A percentile compares a stretch with the other conserved stretches of the same genome.
Evolutionary conservation across 306 rosid genomes (phyloP).

Genomic region (Parietaria judaica): DNA sequence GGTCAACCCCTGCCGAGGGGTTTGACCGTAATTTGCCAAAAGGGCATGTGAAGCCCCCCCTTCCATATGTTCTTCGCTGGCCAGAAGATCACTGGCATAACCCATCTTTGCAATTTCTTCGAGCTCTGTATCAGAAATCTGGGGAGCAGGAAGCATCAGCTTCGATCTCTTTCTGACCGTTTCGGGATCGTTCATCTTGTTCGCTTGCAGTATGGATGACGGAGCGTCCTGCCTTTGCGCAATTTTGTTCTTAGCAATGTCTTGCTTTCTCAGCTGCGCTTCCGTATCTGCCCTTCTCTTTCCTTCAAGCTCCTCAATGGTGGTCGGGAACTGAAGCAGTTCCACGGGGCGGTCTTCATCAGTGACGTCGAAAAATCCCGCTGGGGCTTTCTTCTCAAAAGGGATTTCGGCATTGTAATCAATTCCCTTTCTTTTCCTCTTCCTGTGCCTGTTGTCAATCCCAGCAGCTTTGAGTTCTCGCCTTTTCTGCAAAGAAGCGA

Average conservation of each 20-base stretch:
- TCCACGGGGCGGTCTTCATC: conserved; percentile 76
- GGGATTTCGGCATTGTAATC: conserved; percentile 92
- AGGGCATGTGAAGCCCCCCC: conserved; percentile 89
- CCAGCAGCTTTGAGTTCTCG: conserved; percentile 96
- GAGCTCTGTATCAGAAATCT: conserved; percentile 81
- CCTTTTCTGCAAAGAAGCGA: conserved; percentile 93
- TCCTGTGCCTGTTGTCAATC: conserved; percentile 72
- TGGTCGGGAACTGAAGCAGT: conserved; percentile 67
- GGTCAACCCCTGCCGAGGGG: conserved; percentile 68
- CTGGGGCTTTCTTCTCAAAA: conserved; percentile 90
- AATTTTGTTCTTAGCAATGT: conserved; percentile 77
- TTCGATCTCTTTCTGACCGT: conserved; percentile 85
- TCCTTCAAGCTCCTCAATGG: conserved; percentile 94
- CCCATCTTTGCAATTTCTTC: conserved; percentile 98
- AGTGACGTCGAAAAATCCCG: conserved; percentile 75
- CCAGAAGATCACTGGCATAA: conserved; percentile 80
- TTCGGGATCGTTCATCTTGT: conserved; percentile 90
- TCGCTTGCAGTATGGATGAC: conserved; percentile 77
- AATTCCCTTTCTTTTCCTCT: conserved; percentile 87
- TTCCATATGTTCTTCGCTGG: conserved; percentile 55
- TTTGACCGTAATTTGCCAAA: conserved; percentile 81
- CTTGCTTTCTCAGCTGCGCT: conserved; percentile 80
- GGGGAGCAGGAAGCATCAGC: conserved; percentile 95
- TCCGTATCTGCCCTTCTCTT: conserved; percentile 76
- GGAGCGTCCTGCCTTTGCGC: conserved; percentile 89